Percentiles rank a stretch among this genome's conserved stretches.
phyloP scores from a whole-genome alignment of 164 flowering plant species.

The Buxus sempervirens region DNA sequence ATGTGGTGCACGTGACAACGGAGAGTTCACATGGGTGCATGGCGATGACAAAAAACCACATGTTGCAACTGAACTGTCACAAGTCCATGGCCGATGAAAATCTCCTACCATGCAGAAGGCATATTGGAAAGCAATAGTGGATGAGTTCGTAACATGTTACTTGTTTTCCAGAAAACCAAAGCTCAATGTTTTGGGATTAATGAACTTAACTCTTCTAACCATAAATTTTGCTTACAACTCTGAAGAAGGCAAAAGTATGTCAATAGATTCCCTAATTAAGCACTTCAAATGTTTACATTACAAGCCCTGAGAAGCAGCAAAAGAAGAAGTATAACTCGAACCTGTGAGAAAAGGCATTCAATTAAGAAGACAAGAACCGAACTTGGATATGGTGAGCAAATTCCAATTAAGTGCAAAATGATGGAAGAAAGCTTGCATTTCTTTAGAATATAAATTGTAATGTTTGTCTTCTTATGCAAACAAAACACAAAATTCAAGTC shows the following conservation, averaged over 20 bases:
- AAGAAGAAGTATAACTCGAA: too few relatives aligned
- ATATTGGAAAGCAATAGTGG: not conserved
- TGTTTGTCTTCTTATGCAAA: not conserved
- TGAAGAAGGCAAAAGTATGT: not conserved
- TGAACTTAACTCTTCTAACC: not conserved
- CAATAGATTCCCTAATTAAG: not conserved
- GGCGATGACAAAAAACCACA: constrained; percentile 9
- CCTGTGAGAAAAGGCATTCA: not conserved
- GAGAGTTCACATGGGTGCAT: constrained; percentile 3
- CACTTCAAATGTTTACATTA: too few relatives aligned
- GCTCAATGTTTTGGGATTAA: not conserved
- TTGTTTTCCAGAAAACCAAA: not conserved
- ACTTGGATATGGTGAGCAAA: not conserved
- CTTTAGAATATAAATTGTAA: not conserved
- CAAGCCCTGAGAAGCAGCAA: not conserved
- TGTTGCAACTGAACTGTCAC: constrained; percentile 15
- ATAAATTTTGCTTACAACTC: not conserved
- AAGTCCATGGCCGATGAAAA: not conserved
- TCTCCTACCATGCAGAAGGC: constrained; percentile 7
- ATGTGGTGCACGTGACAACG: constrained; percentile 7
- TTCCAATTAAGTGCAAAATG: not conserved
- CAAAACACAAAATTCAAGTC: not conserved
- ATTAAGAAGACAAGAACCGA: not conserved
- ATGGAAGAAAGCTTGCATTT: not conserved
- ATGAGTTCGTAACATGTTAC: not conserved